A percentile compares a stretch with the other conserved stretches of the same genome.
phyloP scores from a whole-genome alignment of 371 early-diverging fungal genomes.

The Mucor saturninus region DNA sequence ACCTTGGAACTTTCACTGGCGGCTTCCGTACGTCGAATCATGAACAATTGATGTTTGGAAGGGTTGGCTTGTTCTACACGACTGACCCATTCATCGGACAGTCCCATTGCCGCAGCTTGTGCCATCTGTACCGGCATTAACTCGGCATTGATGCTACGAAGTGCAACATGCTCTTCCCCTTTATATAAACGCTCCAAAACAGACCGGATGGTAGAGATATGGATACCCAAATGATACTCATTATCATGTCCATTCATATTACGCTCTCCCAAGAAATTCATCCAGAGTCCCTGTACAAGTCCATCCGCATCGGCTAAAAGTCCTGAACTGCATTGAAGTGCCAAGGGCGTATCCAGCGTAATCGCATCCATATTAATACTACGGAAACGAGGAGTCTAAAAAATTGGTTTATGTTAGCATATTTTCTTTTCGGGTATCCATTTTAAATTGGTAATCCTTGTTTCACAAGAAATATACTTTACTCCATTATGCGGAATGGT shows the following conservation, averaged over 20 bases:
- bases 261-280: conserved; percentile 80
- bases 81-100: conserved; percentile 74
- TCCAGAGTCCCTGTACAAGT: conserved; percentile 84
- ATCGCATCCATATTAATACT: conserved; percentile 83
- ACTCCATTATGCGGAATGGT: conserved; percentile 79
- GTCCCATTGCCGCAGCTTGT: conserved; percentile 80
- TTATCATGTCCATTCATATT: conserved; percentile 72
- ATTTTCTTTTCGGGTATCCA: neutral
- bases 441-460: neutral
- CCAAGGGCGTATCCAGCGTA: conserved; percentile 85
- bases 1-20: conserved; percentile 67
- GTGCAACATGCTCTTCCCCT: conserved; percentile 41
- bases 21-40: conserved; percentile 73
- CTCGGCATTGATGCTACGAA: conserved; percentile 76
- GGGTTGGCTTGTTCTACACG: conserved; percentile 76
- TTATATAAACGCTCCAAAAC: conserved; percentile 55
- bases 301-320: conserved; percentile 79
- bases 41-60: conserved; percentile 72
- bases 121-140: conserved; percentile 77
- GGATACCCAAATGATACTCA: conserved; percentile 80
- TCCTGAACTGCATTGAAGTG: conserved; percentile 85
- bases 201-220: conserved; percentile 61
- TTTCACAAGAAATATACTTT: conserved; percentile 19
- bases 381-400: conserved; percentile 82
- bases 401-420: neutral